These are phyloP conservation scores for Margaritispora aquatica DNA, from an alignment of 495 filamentous ascomycete genomes.

Conservation along the genomic window DNA sequence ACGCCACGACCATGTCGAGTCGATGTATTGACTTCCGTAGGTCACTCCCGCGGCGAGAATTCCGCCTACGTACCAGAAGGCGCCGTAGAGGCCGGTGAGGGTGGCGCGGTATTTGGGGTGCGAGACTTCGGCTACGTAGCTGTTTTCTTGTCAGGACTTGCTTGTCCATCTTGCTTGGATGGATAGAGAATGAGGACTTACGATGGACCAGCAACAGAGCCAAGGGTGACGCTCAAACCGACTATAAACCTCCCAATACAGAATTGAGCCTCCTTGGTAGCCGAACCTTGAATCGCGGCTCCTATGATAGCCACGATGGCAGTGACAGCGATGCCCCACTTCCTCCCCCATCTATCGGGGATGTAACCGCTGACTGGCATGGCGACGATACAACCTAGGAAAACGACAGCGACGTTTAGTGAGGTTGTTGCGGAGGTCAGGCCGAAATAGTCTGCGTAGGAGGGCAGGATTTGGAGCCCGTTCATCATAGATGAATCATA, in stretches of 20 bases:
- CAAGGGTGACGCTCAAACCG: slow-evolving; percentile 22
- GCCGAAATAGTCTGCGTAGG: slow-evolving; percentile 43
- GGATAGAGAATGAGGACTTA: neutral
- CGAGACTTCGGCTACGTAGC: slow-evolving; percentile 35
- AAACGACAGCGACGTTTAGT: slow-evolving; percentile 17
- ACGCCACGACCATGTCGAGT: slow-evolving; percentile 4
- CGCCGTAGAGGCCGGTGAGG: slow-evolving; percentile 34
- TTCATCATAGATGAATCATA: slow-evolving; percentile 43
- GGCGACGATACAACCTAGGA: slow-evolving; percentile 4
- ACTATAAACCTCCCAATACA: slow-evolving; percentile 31
- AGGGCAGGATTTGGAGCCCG: slow-evolving; percentile 44
- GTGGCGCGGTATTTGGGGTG: slow-evolving; percentile 33
- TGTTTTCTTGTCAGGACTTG: neutral
- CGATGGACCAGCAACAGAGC: slow-evolving; percentile 16
- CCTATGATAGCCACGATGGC: slow-evolving; percentile 35
- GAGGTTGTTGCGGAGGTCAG: slow-evolving; percentile 24
- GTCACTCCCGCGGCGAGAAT: slow-evolving; percentile 33
- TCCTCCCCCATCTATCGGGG: slow-evolving; percentile 28
- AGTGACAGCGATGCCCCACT: slow-evolving; percentile 36
- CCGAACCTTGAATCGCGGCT: slow-evolving; percentile 37
- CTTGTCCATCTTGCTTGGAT: neutral
- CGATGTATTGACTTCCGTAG: slow-evolving; percentile 6
- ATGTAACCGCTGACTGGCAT: slow-evolving; percentile 4
- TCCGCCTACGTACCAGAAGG: slow-evolving; percentile 38
- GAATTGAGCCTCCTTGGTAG: slow-evolving; percentile 40